Evolutionary conservation across 495 filamentous ascomycete species (phyloP), one percentile per base, ranked within the genome.

Genomic region (Penicillium maclennaniae): DNA sequence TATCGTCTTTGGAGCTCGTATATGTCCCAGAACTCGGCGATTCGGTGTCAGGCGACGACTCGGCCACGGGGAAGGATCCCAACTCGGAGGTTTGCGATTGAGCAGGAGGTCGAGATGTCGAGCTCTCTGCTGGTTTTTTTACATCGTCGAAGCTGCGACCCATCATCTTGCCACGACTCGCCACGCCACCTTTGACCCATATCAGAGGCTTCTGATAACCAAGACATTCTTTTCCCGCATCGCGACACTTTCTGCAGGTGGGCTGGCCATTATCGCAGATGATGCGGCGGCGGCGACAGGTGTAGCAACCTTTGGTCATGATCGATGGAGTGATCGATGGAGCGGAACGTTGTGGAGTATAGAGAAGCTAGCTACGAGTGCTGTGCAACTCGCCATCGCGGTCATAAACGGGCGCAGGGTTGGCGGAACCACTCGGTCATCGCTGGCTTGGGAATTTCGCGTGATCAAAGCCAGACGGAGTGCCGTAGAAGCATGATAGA

Each of bases 211-310:
- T 77, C 66, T 84, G 79, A 62, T 86, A 86, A 39, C 83, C 83
- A 45, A 78, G 68, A 60, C 83, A 86, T 64, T 81, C 74, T 52
- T 84, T 78, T 49, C 79, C 79, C 65, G 80, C 79, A 73, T 84
- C 80, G 43, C 75, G 73, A 65, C 83, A 86, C 53, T 84, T 85
- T 53, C 77, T 76, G 61, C 83, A 86, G 46, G 77, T 77, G 6
- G 83, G 83, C 23, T 77, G 79, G 42, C 77, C 76, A 71, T 85
- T 86, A 59, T 83, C 81, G 69, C 82, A 85, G 42, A 74, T 71
- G 27, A 77, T 75, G 66, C 74, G 74, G 49, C 74, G 71, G 49
- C 74, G 74, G 50, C 74, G 74, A 55, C 74, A 78, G 49, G 73
- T 78, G 60, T 78, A 78, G 46, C 74, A 76, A 51, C 73, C 74